These are phyloP conservation scores for Neonectria neomacrospora DNA, from an alignment of 2,329 filamentous ascomycete genomes.

Conservation along the genomic window DNA sequence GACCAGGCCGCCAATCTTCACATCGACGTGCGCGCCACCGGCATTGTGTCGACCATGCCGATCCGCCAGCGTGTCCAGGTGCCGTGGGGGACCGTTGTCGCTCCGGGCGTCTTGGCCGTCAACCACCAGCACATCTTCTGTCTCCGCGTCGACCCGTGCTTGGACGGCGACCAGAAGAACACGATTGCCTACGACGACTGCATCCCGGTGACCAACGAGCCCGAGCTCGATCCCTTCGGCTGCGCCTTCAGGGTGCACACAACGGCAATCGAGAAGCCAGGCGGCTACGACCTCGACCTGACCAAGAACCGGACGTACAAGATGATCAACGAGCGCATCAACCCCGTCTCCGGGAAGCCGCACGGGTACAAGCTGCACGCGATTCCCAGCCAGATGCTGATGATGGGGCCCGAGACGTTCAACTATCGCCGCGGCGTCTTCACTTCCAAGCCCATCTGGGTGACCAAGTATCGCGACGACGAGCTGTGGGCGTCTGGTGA, in stretches of 20 bases:
- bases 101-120: slow-evolving; percentile 67
- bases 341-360: slow-evolving; percentile 44
- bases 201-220: slow-evolving; percentile 37
- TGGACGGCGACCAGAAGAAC: slow-evolving; percentile 66
- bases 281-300: slow-evolving; percentile 60
- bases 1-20: slow-evolving; percentile 59
- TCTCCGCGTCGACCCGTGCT: slow-evolving; percentile 67
- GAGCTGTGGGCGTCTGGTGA: slow-evolving; percentile 63
- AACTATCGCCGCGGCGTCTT: slow-evolving; percentile 29
- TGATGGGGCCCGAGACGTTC: slow-evolving; percentile 29
- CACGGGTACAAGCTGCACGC: slow-evolving; percentile 57
- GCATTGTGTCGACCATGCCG: slow-evolving; percentile 56
- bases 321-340: slow-evolving; percentile 56
- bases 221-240: slow-evolving; percentile 62
- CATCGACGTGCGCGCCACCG: slow-evolving; percentile 46
- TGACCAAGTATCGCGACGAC: slow-evolving; percentile 60
- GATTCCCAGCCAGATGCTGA: slow-evolving; percentile 56
- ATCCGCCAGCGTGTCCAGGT: slow-evolving; percentile 63
- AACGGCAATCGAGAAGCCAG: slow-evolving; percentile 53
- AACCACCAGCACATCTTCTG: slow-evolving; percentile 75
- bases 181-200: slow-evolving; percentile 29
- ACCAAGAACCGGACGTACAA: slow-evolving; percentile 58
- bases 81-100: slow-evolving; percentile 67
- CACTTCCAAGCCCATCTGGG: slow-evolving; percentile 51
- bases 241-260: slow-evolving; percentile 55